phyloP scores from a whole-genome alignment of 805 yeast species.

The Ogataea pignaliae region DNA sequence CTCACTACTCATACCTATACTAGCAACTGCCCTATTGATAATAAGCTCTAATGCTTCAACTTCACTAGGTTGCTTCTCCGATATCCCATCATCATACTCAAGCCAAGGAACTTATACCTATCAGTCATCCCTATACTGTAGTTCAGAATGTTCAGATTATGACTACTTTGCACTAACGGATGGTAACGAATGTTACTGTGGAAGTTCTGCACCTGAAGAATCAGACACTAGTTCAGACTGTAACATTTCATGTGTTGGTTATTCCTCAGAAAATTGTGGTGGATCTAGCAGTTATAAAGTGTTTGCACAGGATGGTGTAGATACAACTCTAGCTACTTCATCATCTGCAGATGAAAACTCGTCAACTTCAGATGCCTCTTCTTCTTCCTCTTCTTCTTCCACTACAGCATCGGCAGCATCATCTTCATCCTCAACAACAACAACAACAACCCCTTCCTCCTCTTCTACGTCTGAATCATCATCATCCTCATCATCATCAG shows the following conservation, averaged over 20 bases:
- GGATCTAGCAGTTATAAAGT: conserved; percentile 41
- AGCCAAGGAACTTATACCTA: conserved; percentile 45
- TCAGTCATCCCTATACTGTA: conserved; percentile 59
- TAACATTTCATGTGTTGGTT: conserved; percentile 53
- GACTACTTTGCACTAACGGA: conserved; percentile 47
- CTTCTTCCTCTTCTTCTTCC: conserved; percentile 9
- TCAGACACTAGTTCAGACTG: conserved; percentile 35
- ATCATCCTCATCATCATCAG: conserved; percentile 3
- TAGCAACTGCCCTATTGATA: conserved; percentile 1
- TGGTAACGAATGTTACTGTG: conserved; percentile 67
- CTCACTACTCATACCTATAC: conserved; percentile 1
- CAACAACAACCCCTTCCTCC: conserved; percentile 9
- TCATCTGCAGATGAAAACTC: too few species aligned
- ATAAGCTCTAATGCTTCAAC: conserved; percentile 3
- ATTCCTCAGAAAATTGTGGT: conserved; percentile 59
- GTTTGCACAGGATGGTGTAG: conserved; percentile 34
- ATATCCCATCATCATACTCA: conserved; percentile 33
- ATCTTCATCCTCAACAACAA: conserved; percentile 11
- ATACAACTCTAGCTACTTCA: conserved; percentile 14
- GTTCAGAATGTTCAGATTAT: conserved; percentile 34
- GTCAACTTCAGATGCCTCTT: conserved; percentile 2
- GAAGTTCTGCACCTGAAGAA: conserved; percentile 37
- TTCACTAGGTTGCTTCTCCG: conserved; percentile 36
- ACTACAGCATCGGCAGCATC: conserved; percentile 3
- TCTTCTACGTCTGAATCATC: conserved; percentile 14